Conservation (phyloP, 192 early-diverging fungal genomes). For the Backusella parvicylindrica region DNA sequence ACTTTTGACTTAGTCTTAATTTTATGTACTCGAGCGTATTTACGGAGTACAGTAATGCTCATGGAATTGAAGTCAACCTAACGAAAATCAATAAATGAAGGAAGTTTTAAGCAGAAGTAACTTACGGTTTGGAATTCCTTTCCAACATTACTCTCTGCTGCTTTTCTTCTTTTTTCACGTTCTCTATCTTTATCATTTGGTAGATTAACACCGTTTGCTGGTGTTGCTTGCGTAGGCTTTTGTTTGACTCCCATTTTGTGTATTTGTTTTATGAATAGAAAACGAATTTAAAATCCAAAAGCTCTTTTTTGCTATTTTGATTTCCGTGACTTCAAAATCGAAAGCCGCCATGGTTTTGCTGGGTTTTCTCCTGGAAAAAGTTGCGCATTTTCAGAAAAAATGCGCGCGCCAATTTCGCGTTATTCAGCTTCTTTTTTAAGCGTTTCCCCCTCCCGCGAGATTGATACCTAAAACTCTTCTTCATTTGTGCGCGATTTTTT, state of each 20-base stretch:
- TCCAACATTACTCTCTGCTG: conserved; percentile 17
- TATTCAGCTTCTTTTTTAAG: no score
- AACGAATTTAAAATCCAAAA: neutral
- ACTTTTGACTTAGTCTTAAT: conserved; percentile 25
- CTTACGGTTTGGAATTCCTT: conserved; percentile 23
- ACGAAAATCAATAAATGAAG: neutral
- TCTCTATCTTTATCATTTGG: conserved; percentile 17
- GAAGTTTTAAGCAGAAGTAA: neutral
- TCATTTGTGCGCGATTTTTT: no score
- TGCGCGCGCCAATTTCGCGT: no score
- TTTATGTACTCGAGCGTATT: conserved; percentile 41
- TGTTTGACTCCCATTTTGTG: conserved; percentile 15
- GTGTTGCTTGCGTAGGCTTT: conserved; percentile 11
- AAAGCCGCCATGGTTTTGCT: neutral
- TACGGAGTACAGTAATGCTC: conserved; percentile 35
- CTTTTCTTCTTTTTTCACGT: conserved; percentile 16
- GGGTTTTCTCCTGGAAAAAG: no score
- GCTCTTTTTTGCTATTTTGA: neutral
- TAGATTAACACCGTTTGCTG: neutral
- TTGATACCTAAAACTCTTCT: no score
- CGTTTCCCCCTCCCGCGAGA: no score
- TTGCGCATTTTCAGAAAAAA: no score
- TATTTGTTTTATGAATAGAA: neutral
- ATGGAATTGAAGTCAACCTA: conserved; percentile 44
- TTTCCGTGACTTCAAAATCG: neutral